These are phyloP conservation scores for Neopestalotiopsis clavispora DNA, from an alignment of 2,329 filamentous ascomycete genomes.

Conservation along the genomic window DNA sequence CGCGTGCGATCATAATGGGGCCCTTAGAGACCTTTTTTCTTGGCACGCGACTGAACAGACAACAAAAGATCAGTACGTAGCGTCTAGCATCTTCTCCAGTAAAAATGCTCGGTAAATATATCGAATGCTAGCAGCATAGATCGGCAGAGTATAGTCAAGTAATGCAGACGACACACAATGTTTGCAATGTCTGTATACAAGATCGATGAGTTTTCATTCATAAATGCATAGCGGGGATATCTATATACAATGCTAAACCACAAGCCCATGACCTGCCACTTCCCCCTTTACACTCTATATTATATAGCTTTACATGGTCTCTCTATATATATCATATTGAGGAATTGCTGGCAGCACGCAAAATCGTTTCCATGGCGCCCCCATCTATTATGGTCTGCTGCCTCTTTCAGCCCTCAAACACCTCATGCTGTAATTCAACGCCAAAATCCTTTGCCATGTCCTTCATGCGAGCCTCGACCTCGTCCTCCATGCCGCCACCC, in stretches of 20 bases:
- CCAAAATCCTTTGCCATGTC: slow-evolving; percentile 90
- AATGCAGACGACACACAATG: background rate
- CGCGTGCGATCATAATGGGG: background rate
- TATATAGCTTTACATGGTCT: slow-evolving; percentile 8
- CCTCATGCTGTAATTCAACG: slow-evolving; percentile 83
- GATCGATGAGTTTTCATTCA: background rate
- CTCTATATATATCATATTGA: background rate
- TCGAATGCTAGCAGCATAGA: background rate
- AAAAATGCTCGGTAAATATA: no score
- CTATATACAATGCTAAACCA: background rate
- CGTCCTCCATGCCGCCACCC: slow-evolving; percentile 90
- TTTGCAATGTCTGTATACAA: background rate
- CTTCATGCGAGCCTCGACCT: slow-evolving; percentile 87
- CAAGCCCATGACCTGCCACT: background rate
- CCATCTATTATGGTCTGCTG: slow-evolving; percentile 15
- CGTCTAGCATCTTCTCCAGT: no score
- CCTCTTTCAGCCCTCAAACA: slow-evolving; percentile 76
- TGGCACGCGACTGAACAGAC: no score
- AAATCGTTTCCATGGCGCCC: background rate
- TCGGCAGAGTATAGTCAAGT: background rate
- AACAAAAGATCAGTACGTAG: background rate
- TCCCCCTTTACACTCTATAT: background rate
- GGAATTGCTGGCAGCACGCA: background rate
- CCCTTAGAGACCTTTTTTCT: background rate
- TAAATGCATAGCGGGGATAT: slow-evolving; percentile 8